phyloP scores from a whole-genome alignment of 179 eudicot species.

The Gypsophila paniculata region DNA sequence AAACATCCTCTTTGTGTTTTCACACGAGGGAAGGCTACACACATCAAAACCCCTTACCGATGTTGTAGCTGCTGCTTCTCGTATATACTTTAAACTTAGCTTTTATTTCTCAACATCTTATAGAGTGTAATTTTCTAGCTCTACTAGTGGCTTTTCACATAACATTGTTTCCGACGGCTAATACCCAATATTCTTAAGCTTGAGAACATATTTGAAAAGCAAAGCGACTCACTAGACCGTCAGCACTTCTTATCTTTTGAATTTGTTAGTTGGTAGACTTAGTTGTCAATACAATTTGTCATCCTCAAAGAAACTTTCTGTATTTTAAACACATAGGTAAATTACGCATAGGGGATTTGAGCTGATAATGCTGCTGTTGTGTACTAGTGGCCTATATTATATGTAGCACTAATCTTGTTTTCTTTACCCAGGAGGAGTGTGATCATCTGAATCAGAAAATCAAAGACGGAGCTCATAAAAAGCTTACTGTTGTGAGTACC shows the following conservation, averaged over 20 bases:
- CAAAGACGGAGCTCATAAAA: slow-evolving; percentile 28
- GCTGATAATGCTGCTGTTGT: neutral
- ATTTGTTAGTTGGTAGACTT: too few species aligned
- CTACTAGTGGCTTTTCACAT: neutral
- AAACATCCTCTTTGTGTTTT: neutral
- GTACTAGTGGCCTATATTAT: neutral
- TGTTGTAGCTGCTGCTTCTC: neutral
- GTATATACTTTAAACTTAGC: neutral
- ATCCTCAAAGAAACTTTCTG: neutral
- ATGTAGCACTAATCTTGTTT: neutral
- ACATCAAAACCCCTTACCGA: neutral
- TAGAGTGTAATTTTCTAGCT: neutral
- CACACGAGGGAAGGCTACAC: neutral
- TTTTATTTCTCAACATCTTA: neutral
- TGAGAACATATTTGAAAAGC: too few species aligned
- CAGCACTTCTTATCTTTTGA: too few species aligned
- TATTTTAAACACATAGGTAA: neutral
- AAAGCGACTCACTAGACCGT: neutral
- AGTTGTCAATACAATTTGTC: too few species aligned
- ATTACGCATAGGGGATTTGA: too few species aligned
- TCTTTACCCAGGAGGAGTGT: slow-evolving; percentile 32
- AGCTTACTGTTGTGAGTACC: slow-evolving; percentile 30
- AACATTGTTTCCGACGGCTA: neutral
- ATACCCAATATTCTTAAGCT: neutral
- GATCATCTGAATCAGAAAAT: slow-evolving; percentile 23